Evolutionary conservation across 2,329 filamentous ascomycete species (phyloP).

Genomic region (Tolypocladium tropicale): DNA sequence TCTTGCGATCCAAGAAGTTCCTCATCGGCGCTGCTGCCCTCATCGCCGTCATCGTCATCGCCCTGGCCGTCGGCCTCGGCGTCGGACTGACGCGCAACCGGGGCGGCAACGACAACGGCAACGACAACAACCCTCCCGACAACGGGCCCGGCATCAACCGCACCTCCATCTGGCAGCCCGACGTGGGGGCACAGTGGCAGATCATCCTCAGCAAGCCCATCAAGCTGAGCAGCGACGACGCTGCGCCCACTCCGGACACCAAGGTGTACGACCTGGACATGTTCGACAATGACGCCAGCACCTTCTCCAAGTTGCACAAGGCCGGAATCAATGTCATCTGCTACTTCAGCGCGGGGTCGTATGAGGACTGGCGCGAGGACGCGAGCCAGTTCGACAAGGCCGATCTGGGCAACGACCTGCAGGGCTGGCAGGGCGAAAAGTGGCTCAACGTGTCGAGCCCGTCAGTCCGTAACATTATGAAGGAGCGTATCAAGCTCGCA

Average conservation of each 20-base stretch:
- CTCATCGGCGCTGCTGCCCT: conserved; percentile 13
- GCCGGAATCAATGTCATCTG: conserved; percentile 55
- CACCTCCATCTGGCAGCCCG: conserved; percentile 38
- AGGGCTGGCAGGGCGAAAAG: conserved; percentile 56
- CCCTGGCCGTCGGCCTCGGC: conserved; percentile 43
- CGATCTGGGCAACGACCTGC: conserved; percentile 48
- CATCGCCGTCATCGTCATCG: conserved; percentile 22
- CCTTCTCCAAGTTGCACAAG: conserved; percentile 45
- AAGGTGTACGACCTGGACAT: conserved; percentile 39
- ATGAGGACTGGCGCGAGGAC: conserved; percentile 54
- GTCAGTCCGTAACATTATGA: conserved; percentile 56
- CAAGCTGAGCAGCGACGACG: conserved; percentile 25
- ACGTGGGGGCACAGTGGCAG: conserved; percentile 46
- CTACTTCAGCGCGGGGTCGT: conserved; percentile 66
- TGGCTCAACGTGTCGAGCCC: conserved; percentile 52
- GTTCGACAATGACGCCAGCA: conserved; percentile 38
- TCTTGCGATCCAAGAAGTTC: conserved; percentile 13
- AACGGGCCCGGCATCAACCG: conserved; percentile 12
- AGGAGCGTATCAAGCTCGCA: conserved; percentile 46
- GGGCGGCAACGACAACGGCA: conserved; percentile 11
- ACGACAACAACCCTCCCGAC: conserved; percentile 5
- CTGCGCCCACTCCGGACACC: conserved; percentile 32
- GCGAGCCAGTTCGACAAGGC: conserved; percentile 37
- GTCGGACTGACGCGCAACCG: conserved; percentile 36
- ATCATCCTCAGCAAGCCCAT: conserved; percentile 43